Conservation (phyloP, 768 basidiomycete species). For the Boletus sp. region DNA sequence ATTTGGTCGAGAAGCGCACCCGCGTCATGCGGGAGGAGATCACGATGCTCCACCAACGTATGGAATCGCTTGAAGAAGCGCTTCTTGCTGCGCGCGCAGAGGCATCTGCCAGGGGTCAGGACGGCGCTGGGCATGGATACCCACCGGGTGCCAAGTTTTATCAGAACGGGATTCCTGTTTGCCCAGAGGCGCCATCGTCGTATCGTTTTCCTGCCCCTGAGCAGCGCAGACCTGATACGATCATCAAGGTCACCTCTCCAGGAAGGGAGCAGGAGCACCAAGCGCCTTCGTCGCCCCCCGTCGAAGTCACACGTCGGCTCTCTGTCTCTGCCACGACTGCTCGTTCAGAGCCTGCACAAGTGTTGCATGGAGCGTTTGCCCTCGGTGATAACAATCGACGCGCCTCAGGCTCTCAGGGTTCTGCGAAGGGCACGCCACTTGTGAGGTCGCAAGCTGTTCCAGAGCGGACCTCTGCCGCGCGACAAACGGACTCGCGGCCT, state of each 20-base stretch:
- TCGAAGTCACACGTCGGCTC: constrained; percentile 45
- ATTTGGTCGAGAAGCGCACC: constrained; percentile 58
- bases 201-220: constrained; percentile 49
- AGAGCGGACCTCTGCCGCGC: constrained; percentile 18
- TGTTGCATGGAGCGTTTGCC: constrained; percentile 13
- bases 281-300: constrained; percentile 43
- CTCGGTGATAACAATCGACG: constrained; percentile 21
- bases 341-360: constrained; percentile 42
- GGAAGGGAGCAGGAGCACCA: constrained; percentile 38
- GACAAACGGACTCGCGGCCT: constrained; percentile 23
- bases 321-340: constrained; percentile 42
- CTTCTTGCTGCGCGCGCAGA: constrained; percentile 30
- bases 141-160: constrained; percentile 26
- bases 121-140: constrained; percentile 12
- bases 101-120: constrained; percentile 15
- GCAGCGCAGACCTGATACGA: constrained; percentile 33
- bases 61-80: constrained; percentile 65
- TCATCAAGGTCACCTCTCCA: constrained; percentile 40
- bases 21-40: constrained; percentile 62
- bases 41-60: constrained; percentile 50
- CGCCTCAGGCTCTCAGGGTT: constrained; percentile 8
- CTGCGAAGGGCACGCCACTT: constrained; percentile 21
- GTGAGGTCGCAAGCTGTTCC: constrained; percentile 14
- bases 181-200: constrained; percentile 33
- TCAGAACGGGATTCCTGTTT: constrained; percentile 37